Evolutionary conservation across 352 stramenopile species (phyloP).

Genomic region (Discostella stelligera): DNA sequence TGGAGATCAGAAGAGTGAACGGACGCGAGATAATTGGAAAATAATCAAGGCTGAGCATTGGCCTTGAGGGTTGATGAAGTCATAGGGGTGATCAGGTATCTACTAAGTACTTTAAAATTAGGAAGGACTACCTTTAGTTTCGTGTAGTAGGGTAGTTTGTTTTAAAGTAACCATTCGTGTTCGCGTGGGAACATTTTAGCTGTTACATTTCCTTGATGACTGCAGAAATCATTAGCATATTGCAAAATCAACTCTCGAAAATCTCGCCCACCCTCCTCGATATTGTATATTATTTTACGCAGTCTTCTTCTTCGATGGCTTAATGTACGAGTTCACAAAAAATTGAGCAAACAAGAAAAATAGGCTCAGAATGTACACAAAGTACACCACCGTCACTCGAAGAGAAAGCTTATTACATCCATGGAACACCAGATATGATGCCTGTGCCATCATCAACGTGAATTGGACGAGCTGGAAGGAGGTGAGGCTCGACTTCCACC

Average conservation of each 20-base stretch:
- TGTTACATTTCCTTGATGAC: too few relatives aligned
- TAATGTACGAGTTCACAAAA: conserved; percentile 92
- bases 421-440: conserved; percentile 77
- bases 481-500: conserved; percentile 97
- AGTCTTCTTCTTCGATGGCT: conserved; percentile 78
- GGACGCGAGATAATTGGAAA: neutral
- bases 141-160: too few relatives aligned
- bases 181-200: too few relatives aligned
- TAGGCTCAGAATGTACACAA: conserved; percentile 94
- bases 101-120: too few relatives aligned
- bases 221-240: neutral
- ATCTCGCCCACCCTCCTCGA: neutral
- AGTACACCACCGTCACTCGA: conserved; percentile 88
- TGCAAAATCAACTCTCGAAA: neutral
- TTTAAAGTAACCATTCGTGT: too few relatives aligned
- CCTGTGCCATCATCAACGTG: conserved; percentile 88
- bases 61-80: too few relatives aligned
- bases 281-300: conserved; percentile 7
- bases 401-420: conserved; percentile 69
- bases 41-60: too few relatives aligned
- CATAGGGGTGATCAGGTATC: too few relatives aligned
- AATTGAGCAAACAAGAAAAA: conserved; percentile 97
- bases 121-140: too few relatives aligned
- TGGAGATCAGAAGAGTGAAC: conserved; percentile 39
- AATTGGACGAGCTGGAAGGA: conserved; percentile 95